phyloP scores from a whole-genome alignment of 2,329 filamentous ascomycete species.

The Talaromyces sp. region DNA sequence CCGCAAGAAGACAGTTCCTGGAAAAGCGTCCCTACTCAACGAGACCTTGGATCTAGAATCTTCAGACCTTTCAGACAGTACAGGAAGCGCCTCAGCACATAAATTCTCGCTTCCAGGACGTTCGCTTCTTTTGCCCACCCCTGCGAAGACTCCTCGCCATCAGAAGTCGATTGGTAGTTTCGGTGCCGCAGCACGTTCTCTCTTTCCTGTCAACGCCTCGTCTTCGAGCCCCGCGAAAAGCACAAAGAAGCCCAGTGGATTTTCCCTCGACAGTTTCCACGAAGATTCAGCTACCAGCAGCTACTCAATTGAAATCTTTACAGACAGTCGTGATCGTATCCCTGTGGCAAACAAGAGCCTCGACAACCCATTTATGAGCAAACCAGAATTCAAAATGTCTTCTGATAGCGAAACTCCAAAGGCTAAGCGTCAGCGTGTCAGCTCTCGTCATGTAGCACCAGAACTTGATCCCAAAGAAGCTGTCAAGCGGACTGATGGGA shows the following conservation, averaged over 20 bases:
- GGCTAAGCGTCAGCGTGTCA: conserved; percentile 40
- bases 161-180: conserved; percentile 46
- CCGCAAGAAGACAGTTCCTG: conserved; percentile 28
- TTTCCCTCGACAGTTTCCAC: conserved; percentile 47
- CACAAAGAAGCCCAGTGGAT: conserved; percentile 46
- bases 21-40: conserved; percentile 22
- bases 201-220: conserved; percentile 51
- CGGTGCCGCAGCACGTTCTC: conserved; percentile 51
- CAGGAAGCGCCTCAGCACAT: conserved; percentile 27
- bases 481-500: conserved; percentile 55
- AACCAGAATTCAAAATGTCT: conserved; percentile 31
- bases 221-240: conserved; percentile 49
- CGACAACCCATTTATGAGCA: conserved; percentile 57
- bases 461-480: conserved; percentile 52
- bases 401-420: conserved; percentile 30
- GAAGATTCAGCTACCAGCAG: conserved; percentile 34
- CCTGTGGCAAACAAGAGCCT: conserved; percentile 53
- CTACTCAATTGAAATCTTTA: conserved; percentile 57
- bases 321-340: conserved; percentile 62
- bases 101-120: conserved; percentile 38
- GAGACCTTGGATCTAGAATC: conserved; percentile 23
- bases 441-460: conserved; percentile 30
- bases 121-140: conserved; percentile 55
- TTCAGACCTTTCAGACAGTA: conserved; percentile 27
- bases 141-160: conserved; percentile 62